phyloP scores from a whole-genome alignment of 1,284 basidiomycete species.

The Mycena citricolor region DNA sequence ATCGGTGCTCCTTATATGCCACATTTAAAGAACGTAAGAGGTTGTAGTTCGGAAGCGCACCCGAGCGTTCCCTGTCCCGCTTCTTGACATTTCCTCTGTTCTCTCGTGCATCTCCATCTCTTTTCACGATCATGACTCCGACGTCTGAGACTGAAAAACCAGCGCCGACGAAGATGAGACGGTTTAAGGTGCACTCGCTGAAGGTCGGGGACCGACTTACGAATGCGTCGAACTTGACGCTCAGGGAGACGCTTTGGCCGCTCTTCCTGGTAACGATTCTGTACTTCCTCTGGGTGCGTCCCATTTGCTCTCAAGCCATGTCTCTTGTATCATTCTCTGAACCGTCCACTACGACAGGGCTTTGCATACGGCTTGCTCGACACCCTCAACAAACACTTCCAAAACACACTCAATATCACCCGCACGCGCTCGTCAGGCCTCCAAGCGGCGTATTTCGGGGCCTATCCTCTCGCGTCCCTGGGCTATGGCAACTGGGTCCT shows the following conservation, averaged over 20 bases:
- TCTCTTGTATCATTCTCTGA: too few species aligned
- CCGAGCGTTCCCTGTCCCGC: too few species aligned
- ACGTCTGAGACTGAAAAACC: too few species aligned
- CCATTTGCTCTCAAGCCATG: background rate
- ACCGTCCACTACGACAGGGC: constrained; percentile 52
- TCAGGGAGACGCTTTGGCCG: constrained; percentile 34
- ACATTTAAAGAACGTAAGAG: too few species aligned
- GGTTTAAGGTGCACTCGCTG: constrained; percentile 24
- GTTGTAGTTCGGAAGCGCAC: too few species aligned
- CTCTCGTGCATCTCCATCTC: too few species aligned
- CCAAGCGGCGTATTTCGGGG: constrained; percentile 85
- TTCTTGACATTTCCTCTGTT: too few species aligned
- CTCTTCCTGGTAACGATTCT: constrained; percentile 36
- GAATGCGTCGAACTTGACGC: constrained; percentile 32
- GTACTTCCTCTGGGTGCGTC: constrained; percentile 35
- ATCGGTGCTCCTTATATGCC: too few species aligned
- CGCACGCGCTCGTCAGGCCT: constrained; percentile 82
- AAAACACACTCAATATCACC: constrained; percentile 66
- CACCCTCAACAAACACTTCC: constrained; percentile 83
- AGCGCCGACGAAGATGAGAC: background rate
- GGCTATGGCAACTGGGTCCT: constrained; percentile 37
- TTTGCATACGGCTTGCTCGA: constrained; percentile 83
- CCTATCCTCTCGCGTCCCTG: constrained; percentile 40
- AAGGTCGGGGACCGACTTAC: constrained; percentile 34
- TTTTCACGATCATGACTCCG: too few species aligned